Conservation (phyloP, 257 asterid species). For the Nicotiana noctiflora region DNA sequence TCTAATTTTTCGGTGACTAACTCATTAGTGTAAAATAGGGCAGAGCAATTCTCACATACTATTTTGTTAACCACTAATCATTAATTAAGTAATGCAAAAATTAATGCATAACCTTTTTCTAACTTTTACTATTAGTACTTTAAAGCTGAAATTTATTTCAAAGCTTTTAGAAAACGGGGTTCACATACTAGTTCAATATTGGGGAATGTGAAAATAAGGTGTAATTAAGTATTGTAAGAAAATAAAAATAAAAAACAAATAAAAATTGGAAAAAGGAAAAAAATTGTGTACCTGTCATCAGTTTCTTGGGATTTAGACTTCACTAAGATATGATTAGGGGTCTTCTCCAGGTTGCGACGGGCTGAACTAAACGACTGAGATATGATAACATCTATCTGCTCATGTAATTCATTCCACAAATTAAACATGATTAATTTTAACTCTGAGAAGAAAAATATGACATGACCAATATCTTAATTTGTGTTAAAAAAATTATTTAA, state of each 20-base stretch:
- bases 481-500: too few relatives aligned
- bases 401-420: not conserved
- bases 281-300: not conserved
- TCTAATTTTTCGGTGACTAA: not conserved
- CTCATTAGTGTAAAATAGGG: not conserved
- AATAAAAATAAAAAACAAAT: not conserved
- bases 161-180: too few relatives aligned
- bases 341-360: slow-evolving; percentile 24
- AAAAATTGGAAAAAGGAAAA: not conserved
- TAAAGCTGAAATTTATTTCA: too few relatives aligned
- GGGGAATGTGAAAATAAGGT: not conserved
- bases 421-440: not conserved
- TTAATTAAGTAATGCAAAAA: not conserved
- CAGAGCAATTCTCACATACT: not conserved
- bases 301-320: not conserved
- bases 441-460: too few relatives aligned
- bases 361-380: slow-evolving; percentile 45
- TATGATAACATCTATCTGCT: slow-evolving; percentile 61
- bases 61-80: not conserved
- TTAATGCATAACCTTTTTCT: not conserved
- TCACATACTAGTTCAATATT: too few relatives aligned
- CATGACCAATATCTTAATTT: too few relatives aligned
- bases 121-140: too few relatives aligned
- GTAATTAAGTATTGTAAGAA: not conserved
- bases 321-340: slow-evolving; percentile 18